phyloP scores from a whole-genome alignment of 1,139 yeast genomes.

The Sugiyamaella grinbergsii region DNA sequence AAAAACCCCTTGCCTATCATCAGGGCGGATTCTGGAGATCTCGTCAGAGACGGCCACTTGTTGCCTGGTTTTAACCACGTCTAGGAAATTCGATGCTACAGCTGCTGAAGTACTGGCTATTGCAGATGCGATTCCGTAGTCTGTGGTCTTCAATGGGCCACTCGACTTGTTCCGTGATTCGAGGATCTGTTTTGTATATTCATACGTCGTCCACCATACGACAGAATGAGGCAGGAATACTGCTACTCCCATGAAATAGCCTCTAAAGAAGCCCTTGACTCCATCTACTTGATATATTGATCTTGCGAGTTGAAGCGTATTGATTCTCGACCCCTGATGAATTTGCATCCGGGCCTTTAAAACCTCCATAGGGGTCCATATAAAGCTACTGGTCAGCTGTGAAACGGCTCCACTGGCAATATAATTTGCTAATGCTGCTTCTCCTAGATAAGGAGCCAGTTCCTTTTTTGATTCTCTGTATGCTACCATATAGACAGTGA shows the following conservation, averaged over 20 bases:
- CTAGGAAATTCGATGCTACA: constrained; percentile 46
- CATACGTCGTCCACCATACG: constrained; percentile 47
- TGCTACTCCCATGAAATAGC: constrained; percentile 49
- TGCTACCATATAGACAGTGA: constrained; percentile 47
- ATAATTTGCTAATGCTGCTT: constrained; percentile 43
- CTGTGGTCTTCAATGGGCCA: constrained; percentile 30
- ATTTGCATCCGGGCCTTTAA: constrained; percentile 49
- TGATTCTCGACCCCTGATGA: constrained; percentile 28
- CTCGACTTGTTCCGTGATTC: constrained; percentile 27
- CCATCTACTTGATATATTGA: constrained; percentile 44
- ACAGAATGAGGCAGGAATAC: constrained; percentile 47
- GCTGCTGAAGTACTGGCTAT: constrained; percentile 45
- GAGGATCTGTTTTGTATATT: constrained; percentile 18
- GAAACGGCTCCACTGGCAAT: constrained; percentile 45
- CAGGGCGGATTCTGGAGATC: constrained; percentile 44
- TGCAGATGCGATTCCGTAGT: constrained; percentile 45
- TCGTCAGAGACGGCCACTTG: constrained; percentile 48
- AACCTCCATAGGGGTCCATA: constrained; percentile 53
- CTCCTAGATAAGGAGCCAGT: constrained; percentile 45
- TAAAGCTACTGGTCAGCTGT: constrained; percentile 45
- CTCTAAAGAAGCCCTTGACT: constrained; percentile 46
- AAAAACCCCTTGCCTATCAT: constrained; percentile 42
- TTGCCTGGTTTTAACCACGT: constrained; percentile 49
- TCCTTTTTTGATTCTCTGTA: constrained; percentile 46
- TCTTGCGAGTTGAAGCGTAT: constrained; percentile 34